Percentiles rank a stretch among this genome's conserved stretches.
phyloP scores from a whole-genome alignment of 1,284 basidiomycete species.

The Boletus smithii region DNA sequence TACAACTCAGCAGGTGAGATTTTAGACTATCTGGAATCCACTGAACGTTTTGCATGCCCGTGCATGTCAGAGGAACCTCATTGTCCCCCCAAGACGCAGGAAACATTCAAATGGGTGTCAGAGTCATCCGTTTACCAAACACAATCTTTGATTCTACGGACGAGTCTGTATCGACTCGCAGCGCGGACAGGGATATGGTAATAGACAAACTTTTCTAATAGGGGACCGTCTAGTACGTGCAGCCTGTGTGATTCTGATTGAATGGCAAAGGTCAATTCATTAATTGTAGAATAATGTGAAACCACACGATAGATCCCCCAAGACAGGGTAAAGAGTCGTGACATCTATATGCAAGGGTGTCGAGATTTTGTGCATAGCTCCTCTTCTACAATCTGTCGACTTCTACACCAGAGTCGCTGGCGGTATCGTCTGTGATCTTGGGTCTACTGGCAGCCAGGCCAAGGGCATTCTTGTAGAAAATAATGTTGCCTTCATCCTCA shows the following conservation, averaged over 20 bases:
- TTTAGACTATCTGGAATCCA: too few species aligned
- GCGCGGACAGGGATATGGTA: too few species aligned
- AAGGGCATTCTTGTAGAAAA: slow-evolving; percentile 88
- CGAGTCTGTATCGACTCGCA: neutral
- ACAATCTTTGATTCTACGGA: too few species aligned
- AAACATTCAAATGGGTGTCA: too few species aligned
- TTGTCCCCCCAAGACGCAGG: too few species aligned
- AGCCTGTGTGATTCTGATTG: neutral
- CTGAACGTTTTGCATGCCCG: too few species aligned
- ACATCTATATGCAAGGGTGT: slow-evolving; percentile 11
- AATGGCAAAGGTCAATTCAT: neutral
- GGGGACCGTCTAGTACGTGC: neutral
- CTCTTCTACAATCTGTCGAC: slow-evolving; percentile 42
- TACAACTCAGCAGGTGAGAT: too few species aligned
- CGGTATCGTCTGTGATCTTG: slow-evolving; percentile 55
- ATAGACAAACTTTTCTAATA: neutral
- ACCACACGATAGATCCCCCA: neutral
- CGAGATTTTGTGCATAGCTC: neutral
- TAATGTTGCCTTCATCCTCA: slow-evolving; percentile 86
- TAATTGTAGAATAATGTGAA: neutral
- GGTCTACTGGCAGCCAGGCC: slow-evolving; percentile 75
- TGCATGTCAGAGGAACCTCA: too few species aligned
- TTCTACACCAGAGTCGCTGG: slow-evolving; percentile 87
- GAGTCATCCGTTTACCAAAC: too few species aligned
- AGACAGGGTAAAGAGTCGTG: neutral